phyloP scores from a whole-genome alignment of 176 grass and related monocot genomes.

The Leersia perrieri region DNA sequence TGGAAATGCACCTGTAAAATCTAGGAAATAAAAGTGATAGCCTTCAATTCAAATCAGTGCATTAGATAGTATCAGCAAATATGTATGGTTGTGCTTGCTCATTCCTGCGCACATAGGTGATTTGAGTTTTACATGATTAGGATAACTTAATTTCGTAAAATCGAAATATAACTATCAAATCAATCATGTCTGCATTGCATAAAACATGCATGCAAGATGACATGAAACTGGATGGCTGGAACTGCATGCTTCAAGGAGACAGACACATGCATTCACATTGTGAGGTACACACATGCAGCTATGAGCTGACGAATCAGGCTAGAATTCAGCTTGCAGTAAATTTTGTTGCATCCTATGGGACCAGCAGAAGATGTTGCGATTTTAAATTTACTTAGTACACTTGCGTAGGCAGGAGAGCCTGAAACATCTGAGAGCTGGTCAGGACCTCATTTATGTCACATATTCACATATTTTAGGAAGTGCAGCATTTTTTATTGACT shows the following conservation, averaged over 20 bases:
- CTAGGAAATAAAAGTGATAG: no score
- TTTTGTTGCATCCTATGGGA: background rate
- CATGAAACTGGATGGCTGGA: background rate
- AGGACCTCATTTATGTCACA: slow-evolving; percentile 49
- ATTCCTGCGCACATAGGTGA: background rate
- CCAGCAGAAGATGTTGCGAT: slow-evolving; percentile 25
- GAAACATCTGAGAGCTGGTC: slow-evolving; percentile 28
- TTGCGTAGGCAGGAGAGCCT: slow-evolving; percentile 39
- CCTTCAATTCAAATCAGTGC: background rate
- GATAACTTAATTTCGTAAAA: background rate
- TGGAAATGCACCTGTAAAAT: background rate
- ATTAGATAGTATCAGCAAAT: background rate
- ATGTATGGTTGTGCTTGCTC: background rate
- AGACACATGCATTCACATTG: slow-evolving; percentile 25
- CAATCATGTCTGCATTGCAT: background rate
- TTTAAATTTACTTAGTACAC: slow-evolving; percentile 25
- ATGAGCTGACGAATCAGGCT: slow-evolving; percentile 24
- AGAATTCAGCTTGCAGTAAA: slow-evolving; percentile 39
- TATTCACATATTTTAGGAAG: background rate
- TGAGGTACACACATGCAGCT: slow-evolving; percentile 14
- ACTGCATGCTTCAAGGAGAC: slow-evolving; percentile 24
- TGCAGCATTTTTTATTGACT: slow-evolving; percentile 26
- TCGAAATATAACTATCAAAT: background rate
- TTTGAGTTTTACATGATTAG: background rate
- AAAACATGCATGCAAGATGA: background rate